These are phyloP conservation scores for Lasiodiplodia sp. DNA, from an alignment of 2,329 filamentous ascomycete species.

Conservation along the genomic window DNA sequence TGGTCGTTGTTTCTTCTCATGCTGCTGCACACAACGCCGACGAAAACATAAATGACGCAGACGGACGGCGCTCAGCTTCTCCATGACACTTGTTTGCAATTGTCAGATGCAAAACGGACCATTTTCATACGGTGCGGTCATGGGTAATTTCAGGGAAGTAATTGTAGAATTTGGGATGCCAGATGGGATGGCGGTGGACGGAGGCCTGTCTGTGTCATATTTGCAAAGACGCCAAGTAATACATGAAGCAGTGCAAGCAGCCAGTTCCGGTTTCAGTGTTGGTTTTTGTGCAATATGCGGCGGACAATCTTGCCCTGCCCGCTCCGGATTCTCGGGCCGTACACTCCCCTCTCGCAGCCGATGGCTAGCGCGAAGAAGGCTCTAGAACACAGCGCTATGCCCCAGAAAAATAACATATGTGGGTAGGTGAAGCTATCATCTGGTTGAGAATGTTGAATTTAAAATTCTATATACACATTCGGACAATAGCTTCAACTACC, in stretches of 20 bases:
- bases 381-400: too few relatives aligned
- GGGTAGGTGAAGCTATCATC: too few relatives aligned
- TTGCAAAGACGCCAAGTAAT: constrained; percentile 7
- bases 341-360: too few relatives aligned
- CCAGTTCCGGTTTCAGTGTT: not conserved
- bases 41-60: constrained; percentile 21
- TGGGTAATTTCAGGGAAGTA: constrained; percentile 11
- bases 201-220: constrained; percentile 5
- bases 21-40: constrained; percentile 13
- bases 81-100: not conserved
- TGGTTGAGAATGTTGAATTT: too few relatives aligned
- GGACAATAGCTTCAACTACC: too few relatives aligned
- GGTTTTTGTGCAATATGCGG: not conserved
- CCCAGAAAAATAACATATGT: too few relatives aligned
- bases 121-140: not conserved
- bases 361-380: too few relatives aligned
- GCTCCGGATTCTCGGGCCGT: too few relatives aligned
- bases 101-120: constrained; percentile 4
- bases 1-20: constrained; percentile 14
- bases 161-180: not conserved
- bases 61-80: constrained; percentile 5
- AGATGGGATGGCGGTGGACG: not conserved
- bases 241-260: constrained; percentile 7
- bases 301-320: too few relatives aligned
- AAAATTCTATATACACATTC: too few relatives aligned